phyloP scores from a whole-genome alignment of 2,329 filamentous ascomycete genomes.

The Penicillium palitans region DNA sequence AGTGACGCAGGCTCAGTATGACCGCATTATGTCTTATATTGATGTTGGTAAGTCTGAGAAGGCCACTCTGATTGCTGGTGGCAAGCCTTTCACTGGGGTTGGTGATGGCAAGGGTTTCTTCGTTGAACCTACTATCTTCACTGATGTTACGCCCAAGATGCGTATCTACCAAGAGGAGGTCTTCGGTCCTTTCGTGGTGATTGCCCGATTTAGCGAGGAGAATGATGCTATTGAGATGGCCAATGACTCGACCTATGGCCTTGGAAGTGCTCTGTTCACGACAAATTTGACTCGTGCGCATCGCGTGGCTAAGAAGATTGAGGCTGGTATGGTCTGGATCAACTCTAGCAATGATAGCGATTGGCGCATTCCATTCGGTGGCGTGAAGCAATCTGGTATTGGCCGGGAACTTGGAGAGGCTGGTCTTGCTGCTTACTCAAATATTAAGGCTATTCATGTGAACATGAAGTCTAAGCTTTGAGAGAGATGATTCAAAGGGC shows the following conservation, averaged over 20 bases:
- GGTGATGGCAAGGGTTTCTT: constrained; percentile 35
- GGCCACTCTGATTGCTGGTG: constrained; percentile 35
- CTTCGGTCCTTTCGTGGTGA: constrained; percentile 44
- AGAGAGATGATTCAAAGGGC: neutral
- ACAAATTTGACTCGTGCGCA: constrained; percentile 39
- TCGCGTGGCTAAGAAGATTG: constrained; percentile 40
- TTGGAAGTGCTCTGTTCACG: constrained; percentile 44
- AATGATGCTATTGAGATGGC: constrained; percentile 39
- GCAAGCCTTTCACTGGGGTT: constrained; percentile 29
- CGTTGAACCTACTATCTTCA: constrained; percentile 34
- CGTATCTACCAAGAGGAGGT: constrained; percentile 44
- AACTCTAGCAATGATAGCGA: constrained; percentile 43
- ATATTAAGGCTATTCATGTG: constrained; percentile 35
- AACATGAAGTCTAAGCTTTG: constrained; percentile 37
- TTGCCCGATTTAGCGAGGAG: constrained; percentile 39
- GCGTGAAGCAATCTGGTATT: constrained; percentile 57
- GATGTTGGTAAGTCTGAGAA: constrained; percentile 39
- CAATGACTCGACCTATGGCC: constrained; percentile 43
- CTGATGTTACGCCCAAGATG: constrained; percentile 35
- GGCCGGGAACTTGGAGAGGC: constrained; percentile 57
- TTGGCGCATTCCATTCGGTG: constrained; percentile 40
- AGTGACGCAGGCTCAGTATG: constrained; percentile 29
- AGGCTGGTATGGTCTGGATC: constrained; percentile 46
- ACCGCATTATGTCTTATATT: constrained; percentile 29
- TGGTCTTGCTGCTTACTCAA: constrained; percentile 52